Percentiles rank a stretch among this genome's conserved stretches.
phyloP scores from a whole-genome alignment of 495 filamentous ascomycete species.

The Penicillium tannophilum region DNA sequence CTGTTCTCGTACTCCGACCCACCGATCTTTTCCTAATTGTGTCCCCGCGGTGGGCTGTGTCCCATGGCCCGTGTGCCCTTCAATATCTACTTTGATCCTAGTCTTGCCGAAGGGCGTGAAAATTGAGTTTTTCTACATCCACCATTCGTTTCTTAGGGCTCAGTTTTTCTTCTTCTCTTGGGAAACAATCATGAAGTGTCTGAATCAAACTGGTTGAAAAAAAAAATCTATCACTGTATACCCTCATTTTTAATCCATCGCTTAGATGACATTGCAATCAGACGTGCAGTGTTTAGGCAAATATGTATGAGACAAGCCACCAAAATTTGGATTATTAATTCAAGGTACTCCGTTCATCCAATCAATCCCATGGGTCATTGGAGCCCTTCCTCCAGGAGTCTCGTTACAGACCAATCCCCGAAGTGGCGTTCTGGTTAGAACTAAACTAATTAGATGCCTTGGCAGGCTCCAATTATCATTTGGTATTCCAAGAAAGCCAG shows the following conservation, averaged over 20 bases:
- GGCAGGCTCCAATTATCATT: conserved; percentile 4
- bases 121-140: conserved; percentile 30
- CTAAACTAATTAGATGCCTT: background rate
- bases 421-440: background rate
- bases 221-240: too few relatives aligned
- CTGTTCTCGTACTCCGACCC: conserved; percentile 11
- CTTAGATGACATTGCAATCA: conserved; percentile 1
- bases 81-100: conserved; percentile 23
- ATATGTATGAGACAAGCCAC: background rate
- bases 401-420: conserved; percentile 2
- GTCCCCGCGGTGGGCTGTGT: conserved; percentile 36
- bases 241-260: too few relatives aligned
- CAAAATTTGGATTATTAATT: background rate
- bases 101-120: conserved; percentile 42
- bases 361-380: background rate
- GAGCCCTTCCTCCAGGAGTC: background rate
- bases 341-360: background rate
- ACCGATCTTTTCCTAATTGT: conserved; percentile 37
- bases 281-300: background rate
- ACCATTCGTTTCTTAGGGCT: background rate
- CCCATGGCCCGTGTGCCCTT: conserved; percentile 23
- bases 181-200: background rate
- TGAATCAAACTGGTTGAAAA: too few relatives aligned
- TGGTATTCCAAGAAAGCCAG: conserved; percentile 2
- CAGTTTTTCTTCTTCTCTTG: background rate